Evolutionary conservation across 805 yeast species (phyloP).

Genomic region (Barnettozyma siamensis): DNA sequence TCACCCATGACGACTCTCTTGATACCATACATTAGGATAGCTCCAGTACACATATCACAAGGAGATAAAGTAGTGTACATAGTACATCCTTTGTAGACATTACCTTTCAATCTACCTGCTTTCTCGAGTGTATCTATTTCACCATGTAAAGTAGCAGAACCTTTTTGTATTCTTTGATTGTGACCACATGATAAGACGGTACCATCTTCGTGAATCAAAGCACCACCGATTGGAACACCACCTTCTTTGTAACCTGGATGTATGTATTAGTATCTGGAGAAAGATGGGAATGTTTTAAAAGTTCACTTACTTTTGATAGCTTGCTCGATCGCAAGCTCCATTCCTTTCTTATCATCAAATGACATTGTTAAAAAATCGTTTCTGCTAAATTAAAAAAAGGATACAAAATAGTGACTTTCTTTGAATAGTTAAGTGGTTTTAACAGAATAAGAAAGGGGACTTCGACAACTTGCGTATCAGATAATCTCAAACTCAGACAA

Average conservation of each 20-base stretch:
- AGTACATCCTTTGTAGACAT: conserved; percentile 79
- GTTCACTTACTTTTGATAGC: conserved; percentile 46
- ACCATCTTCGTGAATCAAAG: conserved; percentile 69
- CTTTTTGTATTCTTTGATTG: conserved; percentile 81
- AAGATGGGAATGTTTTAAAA: no score
- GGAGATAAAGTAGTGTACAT: conserved; percentile 86
- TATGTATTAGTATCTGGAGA: not conserved
- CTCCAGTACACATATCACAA: conserved; percentile 94
- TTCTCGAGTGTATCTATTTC: conserved; percentile 86
- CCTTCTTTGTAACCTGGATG: conserved; percentile 40
- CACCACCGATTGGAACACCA: conserved; percentile 45
- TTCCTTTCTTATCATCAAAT: conserved; percentile 60
- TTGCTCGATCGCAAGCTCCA: conserved; percentile 67
- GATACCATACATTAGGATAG: conserved; percentile 82
- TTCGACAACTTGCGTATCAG: no score
- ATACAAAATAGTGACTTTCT: no score
- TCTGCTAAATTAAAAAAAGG: no score
- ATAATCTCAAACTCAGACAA: no score
- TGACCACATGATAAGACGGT: conserved; percentile 83
- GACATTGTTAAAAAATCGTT: conserved; percentile 29
- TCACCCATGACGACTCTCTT: conserved; percentile 88
- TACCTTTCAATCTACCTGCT: conserved; percentile 84
- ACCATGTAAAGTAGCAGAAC: conserved; percentile 83
- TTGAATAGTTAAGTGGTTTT: no score
- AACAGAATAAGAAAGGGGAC: no score